A percentile compares a stretch with the other conserved stretches of the same genome.
phyloP scores from a whole-genome alignment of 1,139 yeast genomes.

The Sugiyamaella pinicola region DNA sequence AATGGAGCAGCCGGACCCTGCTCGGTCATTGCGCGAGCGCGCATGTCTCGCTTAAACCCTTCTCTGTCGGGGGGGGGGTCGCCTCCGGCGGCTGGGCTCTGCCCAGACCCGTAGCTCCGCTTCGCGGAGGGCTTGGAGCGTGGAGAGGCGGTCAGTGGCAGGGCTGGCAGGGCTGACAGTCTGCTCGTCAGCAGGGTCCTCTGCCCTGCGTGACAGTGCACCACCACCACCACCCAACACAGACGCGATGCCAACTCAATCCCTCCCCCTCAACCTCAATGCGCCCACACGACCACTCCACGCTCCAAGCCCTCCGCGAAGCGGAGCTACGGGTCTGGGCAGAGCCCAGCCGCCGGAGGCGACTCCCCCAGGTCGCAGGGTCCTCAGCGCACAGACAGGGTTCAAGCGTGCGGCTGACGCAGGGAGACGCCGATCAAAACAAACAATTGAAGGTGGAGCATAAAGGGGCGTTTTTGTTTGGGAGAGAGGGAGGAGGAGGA shows the following conservation, averaged over 20 bases:
- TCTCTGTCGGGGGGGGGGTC: slow-evolving; percentile 2
- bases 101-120: too few relatives aligned
- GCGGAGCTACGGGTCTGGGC: not conserved
- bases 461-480: not conserved
- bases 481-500: not conserved
- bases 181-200: too few relatives aligned
- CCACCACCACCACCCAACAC: too few relatives aligned
- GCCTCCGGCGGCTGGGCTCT: not conserved
- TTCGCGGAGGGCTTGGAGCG: not conserved
- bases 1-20: not conserved
- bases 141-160: not conserved
- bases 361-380: not conserved
- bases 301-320: not conserved
- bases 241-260: too few relatives aligned
- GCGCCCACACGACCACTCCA: too few relatives aligned
- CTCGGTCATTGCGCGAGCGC: too few relatives aligned
- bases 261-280: too few relatives aligned
- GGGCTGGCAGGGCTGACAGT: too few relatives aligned
- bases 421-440: not conserved
- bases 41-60: slow-evolving; percentile 12
- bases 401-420: not conserved
- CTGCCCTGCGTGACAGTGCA: too few relatives aligned
- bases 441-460: not conserved
- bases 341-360: not conserved
- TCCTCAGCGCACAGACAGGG: too few relatives aligned